phyloP scores from a whole-genome alignment of 2,329 filamentous ascomycete genomes.

The Botryotinia calthae region DNA sequence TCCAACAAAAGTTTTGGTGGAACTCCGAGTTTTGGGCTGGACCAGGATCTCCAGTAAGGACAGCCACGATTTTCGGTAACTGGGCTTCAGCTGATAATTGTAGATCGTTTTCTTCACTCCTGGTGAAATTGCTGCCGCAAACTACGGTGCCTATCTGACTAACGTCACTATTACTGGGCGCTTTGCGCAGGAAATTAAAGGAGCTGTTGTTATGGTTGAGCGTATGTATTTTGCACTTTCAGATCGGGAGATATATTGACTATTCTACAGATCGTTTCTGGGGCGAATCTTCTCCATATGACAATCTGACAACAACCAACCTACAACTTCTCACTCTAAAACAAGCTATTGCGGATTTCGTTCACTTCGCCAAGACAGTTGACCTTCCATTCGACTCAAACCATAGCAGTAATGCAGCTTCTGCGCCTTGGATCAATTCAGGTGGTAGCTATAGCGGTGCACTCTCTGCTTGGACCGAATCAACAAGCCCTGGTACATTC shows the following conservation, averaged over 20 bases:
- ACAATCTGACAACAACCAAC: constrained; percentile 50
- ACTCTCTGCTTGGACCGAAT: constrained; percentile 54
- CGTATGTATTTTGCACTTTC: constrained; percentile 40
- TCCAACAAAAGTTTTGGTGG: constrained; percentile 54
- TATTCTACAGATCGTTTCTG: constrained; percentile 51
- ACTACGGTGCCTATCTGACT: constrained; percentile 50
- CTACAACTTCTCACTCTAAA: constrained; percentile 54
- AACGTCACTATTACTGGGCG: constrained; percentile 50
- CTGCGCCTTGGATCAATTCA: constrained; percentile 55
- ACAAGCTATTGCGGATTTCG: constrained; percentile 53
- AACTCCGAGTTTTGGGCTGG: constrained; percentile 52
- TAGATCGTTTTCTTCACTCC: constrained; percentile 52
- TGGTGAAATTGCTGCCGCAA: constrained; percentile 49
- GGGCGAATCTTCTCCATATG: constrained; percentile 54
- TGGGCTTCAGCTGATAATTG: neutral
- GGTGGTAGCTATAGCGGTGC: constrained; percentile 58
- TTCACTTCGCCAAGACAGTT: constrained; percentile 52
- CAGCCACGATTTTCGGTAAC: constrained; percentile 9
- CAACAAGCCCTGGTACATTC: constrained; percentile 52
- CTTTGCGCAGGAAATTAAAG: constrained; percentile 52
- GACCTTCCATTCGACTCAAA: constrained; percentile 53
- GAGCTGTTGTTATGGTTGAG: constrained; percentile 54
- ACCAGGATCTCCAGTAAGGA: constrained; percentile 50
- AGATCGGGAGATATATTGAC: neutral
- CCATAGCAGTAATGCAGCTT: constrained; percentile 48